These are phyloP conservation scores for Magnusiomyces tetraspermus DNA, from an alignment of 1,139 yeast genomes.

Conservation along the genomic window DNA sequence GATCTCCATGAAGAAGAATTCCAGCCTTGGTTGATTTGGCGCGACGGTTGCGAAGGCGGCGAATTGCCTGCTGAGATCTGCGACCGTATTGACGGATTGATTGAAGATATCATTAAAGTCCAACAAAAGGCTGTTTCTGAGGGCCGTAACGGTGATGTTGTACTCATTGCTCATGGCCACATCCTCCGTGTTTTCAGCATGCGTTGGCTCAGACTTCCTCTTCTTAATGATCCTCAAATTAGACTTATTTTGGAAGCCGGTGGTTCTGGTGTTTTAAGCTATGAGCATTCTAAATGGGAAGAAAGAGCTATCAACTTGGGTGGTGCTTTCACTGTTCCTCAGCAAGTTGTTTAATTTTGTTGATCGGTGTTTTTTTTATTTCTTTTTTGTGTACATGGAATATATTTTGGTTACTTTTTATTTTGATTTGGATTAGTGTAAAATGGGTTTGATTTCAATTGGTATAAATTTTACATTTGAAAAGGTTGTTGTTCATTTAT, in stretches of 20 bases:
- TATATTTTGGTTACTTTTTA: no score
- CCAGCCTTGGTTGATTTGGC: constrained; percentile 74
- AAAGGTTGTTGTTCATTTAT: no score
- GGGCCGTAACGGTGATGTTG: constrained; percentile 54
- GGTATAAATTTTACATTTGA: no score
- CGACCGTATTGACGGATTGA: constrained; percentile 56
- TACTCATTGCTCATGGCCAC: constrained; percentile 90
- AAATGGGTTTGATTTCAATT: no score
- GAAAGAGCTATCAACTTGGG: constrained; percentile 79
- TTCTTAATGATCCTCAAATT: constrained; percentile 51
- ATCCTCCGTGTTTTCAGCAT: constrained; percentile 82
- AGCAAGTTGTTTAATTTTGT: not conserved
- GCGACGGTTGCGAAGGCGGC: constrained; percentile 89
- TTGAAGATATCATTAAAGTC: constrained; percentile 49
- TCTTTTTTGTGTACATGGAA: no score
- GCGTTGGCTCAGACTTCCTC: constrained; percentile 59
- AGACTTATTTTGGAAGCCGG: constrained; percentile 85
- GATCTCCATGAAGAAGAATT: constrained; percentile 12
- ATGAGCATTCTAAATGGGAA: constrained; percentile 71
- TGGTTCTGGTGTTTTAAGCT: constrained; percentile 85
- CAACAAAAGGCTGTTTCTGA: constrained; percentile 53
- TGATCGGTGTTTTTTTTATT: not conserved
- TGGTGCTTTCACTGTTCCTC: constrained; percentile 62
- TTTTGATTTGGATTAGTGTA: no score
- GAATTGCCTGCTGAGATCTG: constrained; percentile 60